Evolutionary conservation across 2,329 filamentous ascomycete genomes (phyloP).

Genomic region (Aspergillus hiratsukae): DNA sequence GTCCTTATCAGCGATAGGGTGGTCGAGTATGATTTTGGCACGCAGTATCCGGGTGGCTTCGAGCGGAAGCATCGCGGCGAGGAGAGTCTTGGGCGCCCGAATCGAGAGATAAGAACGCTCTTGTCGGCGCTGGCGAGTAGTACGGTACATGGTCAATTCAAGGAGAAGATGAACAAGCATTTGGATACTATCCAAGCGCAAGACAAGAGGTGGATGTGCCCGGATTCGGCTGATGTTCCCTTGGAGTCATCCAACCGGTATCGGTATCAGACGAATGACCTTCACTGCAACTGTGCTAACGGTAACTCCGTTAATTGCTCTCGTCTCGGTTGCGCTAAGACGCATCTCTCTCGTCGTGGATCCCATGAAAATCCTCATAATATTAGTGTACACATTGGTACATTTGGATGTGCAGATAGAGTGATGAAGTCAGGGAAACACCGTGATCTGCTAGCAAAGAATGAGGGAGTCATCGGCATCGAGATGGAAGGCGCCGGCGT

Average conservation of each 20-base stretch:
- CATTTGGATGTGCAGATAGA: slow-evolving; percentile 5
- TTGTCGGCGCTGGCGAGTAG: background rate
- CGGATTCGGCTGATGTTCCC: background rate
- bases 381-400: slow-evolving; percentile 5
- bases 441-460: slow-evolving; percentile 5
- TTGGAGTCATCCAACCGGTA: background rate
- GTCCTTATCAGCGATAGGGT: slow-evolving; percentile 22
- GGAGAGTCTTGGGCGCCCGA: slow-evolving; percentile 1
- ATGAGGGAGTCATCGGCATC: background rate
- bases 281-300: background rate
- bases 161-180: background rate
- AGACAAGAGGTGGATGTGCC: background rate
- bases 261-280: background rate
- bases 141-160: background rate
- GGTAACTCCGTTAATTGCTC: background rate
- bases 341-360: background rate
- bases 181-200: background rate
- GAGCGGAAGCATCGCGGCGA: too few species aligned
- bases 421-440: slow-evolving; percentile 13
- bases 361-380: background rate
- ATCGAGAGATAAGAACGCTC: background rate
- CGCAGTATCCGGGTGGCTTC: slow-evolving; percentile 20
- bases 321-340: slow-evolving; percentile 5
- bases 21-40: slow-evolving; percentile 27
- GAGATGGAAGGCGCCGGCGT: slow-evolving; percentile 6